Percentiles rank a stretch among this genome's conserved stretches.
These are phyloP conservation scores for Tieghemostelium lacteum DNA, from an alignment of 78 protist species.

Conservation along the genomic window DNA sequence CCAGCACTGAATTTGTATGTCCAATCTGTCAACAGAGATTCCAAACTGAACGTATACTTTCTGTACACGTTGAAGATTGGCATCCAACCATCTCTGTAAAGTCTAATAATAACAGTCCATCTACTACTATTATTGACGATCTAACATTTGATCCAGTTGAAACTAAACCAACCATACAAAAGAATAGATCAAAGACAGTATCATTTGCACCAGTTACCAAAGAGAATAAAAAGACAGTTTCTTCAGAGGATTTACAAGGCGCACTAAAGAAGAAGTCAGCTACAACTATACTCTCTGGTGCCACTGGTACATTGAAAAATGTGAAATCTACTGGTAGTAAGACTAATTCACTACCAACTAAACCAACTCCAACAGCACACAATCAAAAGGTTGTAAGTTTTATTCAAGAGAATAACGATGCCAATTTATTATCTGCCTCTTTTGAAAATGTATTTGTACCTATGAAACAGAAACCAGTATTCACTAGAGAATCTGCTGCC, in stretches of 20 bases:
- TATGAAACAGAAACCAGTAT: constrained; percentile 24
- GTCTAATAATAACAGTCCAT: neutral
- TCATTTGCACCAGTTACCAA: constrained; percentile 42
- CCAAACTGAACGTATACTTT: constrained; percentile 36
- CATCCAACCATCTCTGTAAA: constrained; percentile 24
- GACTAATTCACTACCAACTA: too few species aligned
- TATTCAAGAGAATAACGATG: neutral
- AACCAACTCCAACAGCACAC: neutral
- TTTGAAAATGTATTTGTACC: constrained; percentile 47
- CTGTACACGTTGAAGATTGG: constrained; percentile 71
- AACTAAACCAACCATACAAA: neutral
- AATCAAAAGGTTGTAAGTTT: neutral
- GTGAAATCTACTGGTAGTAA: too few species aligned
- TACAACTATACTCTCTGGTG: neutral
- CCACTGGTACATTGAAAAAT: too few species aligned
- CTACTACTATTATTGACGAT: neutral
- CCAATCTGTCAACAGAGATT: constrained; percentile 77
- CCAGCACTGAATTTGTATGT: constrained; percentile 13
- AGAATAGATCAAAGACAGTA: constrained; percentile 55
- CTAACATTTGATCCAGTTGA: neutral
- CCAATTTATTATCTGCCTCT: constrained; percentile 25
- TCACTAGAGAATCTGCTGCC: constrained; percentile 48
- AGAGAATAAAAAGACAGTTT: constrained; percentile 21
- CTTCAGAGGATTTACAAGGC: constrained; percentile 65
- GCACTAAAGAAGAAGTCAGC: constrained; percentile 10